Evolutionary conservation across 2,329 filamentous ascomycete species (phyloP), one percentile per base, ranked within the genome.

Genomic region (Ceratocystis harringtonii): DNA sequence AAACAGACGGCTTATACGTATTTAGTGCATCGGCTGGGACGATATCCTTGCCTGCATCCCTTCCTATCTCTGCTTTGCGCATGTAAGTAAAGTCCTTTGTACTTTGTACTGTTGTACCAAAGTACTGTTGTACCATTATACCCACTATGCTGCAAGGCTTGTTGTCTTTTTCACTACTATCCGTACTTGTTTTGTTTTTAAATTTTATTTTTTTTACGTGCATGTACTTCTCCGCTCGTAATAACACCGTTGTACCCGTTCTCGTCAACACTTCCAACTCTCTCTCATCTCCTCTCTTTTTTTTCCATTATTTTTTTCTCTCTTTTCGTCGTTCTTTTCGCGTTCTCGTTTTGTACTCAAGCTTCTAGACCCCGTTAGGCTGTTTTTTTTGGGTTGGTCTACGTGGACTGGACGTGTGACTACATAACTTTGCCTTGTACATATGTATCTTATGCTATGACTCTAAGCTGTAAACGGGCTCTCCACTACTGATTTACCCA

Each of bases 1-100:
- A 57, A 57, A 57, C 52, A 52, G 52, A 32, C 28, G 52, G 52
- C 52, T 57, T 57, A 57, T 57, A 57, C 52, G 28, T 57, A 57
- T 17, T n/a, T 57, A 57, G 52, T 57, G n/a, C 48, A 50, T 50
- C 48, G 48, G 48, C 19, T 50, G 19, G 48, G n/a, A 50, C 19
- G 48, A 10, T 50, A 50, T 50, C 48, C 48, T 50, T 50, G 48
- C 22, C 22, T 22, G 4, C 48, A 50, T 50, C 36, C 36, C 36
- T 41, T 52, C 15, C 48, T 25, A 25, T n/a, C 48, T n/a, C 48
- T 25, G 10, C 36, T 41, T 41, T 41, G 36, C 36, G 36, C 22
- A 25, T 25, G n/a, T 52, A 52, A 30, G 41, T 50, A 36, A n/a
- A n/a, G 19, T 19, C 25, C 22, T 48, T 30, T 50, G 25, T 32